These are phyloP conservation scores for Puccinia polysora DNA, from an alignment of 1,284 basidiomycete genomes.

Conservation along the genomic window DNA sequence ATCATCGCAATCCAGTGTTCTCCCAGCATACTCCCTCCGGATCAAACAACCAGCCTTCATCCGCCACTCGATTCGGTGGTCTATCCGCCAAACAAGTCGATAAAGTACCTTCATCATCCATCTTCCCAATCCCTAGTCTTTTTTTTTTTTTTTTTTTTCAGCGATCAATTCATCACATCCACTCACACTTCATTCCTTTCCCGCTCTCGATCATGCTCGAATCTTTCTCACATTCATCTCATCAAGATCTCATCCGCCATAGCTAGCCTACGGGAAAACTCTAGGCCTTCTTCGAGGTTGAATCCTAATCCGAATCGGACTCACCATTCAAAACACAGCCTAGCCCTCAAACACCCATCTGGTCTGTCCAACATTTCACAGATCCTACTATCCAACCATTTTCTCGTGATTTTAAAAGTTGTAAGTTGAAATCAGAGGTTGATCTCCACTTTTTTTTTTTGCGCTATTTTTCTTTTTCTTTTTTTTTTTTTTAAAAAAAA, in stretches of 20 bases:
- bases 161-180: too few relatives aligned
- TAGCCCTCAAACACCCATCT: conserved; percentile 2
- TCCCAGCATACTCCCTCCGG: conserved; percentile 23
- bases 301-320: not conserved
- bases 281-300: not conserved
- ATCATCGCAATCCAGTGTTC: conserved; percentile 20
- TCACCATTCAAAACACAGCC: not conserved
- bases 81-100: conserved; percentile 41
- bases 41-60: not conserved
- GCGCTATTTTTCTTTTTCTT: not conserved
- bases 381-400: not conserved
- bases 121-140: too few relatives aligned
- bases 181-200: too few relatives aligned
- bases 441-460: not conserved
- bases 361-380: not conserved
- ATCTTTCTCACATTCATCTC: not conserved
- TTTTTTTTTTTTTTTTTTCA: too few relatives aligned
- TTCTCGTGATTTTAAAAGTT: not conserved
- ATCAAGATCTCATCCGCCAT: conserved; percentile 34
- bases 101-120: too few relatives aligned
- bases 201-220: too few relatives aligned
- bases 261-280: conserved; percentile 30
- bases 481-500: not conserved
- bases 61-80: conserved; percentile 36
- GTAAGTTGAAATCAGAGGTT: not conserved